Evolutionary conservation across 306 rosid species (phyloP).

Genomic region (Cicer arietinum): DNA sequence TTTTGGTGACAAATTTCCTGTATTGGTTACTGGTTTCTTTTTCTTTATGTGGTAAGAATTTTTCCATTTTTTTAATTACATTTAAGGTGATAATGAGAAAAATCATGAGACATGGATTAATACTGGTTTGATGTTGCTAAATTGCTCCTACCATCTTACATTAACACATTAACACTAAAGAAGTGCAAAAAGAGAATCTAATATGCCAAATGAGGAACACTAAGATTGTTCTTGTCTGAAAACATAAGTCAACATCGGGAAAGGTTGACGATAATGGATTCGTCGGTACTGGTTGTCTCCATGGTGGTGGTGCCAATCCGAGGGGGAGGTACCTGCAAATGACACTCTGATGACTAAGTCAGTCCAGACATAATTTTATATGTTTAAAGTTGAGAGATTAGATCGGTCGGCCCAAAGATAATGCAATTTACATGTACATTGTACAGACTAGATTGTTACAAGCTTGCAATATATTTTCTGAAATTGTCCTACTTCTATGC

Average conservation of each 20-base stretch:
- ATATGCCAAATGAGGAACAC: background rate
- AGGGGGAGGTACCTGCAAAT: too few relatives aligned
- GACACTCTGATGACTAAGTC: too few relatives aligned
- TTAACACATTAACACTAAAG: background rate
- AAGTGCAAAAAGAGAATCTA: background rate
- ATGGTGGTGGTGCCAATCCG: too few relatives aligned
- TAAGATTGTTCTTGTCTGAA: background rate
- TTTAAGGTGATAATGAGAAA: background rate
- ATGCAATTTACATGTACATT: background rate
- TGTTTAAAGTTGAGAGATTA: too few relatives aligned
- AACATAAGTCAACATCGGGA: too few relatives aligned
- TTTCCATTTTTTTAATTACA: background rate
- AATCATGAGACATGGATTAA: background rate
- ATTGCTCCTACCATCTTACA: too few relatives aligned
- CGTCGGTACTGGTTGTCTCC: too few relatives aligned
- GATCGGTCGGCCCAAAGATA: background rate
- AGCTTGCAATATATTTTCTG: conserved; percentile 3
- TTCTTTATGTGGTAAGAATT: conserved; percentile 30
- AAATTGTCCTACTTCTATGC: background rate
- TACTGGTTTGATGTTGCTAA: background rate
- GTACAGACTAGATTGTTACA: background rate
- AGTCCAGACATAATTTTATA: too few relatives aligned
- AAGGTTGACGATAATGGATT: too few relatives aligned
- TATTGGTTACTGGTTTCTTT: conserved; percentile 35
- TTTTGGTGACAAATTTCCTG: conserved; percentile 32